Evolutionary conservation across 2,329 filamentous ascomycete species (phyloP), one percentile per base, ranked within the genome.

Genomic region (Penicillium polonicum): DNA sequence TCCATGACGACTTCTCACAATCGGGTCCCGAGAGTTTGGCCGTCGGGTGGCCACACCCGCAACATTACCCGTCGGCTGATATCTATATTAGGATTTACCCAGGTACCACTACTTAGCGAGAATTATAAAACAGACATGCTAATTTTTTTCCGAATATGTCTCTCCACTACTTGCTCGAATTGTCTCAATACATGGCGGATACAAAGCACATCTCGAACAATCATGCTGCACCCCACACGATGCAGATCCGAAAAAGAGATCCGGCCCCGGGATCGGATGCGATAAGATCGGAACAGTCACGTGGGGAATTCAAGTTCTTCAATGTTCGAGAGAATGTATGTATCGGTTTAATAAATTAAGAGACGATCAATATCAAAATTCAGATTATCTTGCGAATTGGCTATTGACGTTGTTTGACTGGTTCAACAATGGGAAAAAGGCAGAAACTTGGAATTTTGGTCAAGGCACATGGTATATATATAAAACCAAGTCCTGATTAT

Each of bases 11-110:
- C 45, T 21, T 21, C 19, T 56, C 29, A 23, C 53, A 17, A 52
- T 57, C 57, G 57, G 52, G 43, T 38, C 53, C 61, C 61, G 63
- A 64, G 50, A 21, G 49, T 38, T 36, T 36, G 43, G 42, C 56
- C 57, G 51, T 64, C 61, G 61, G 63, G 57, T 64, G 57, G 41
- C 33, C 19, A 41, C 41, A 33, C 48, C 48, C 54, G 48, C 39
- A 5, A 15, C 29, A 23, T 29, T 35, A 42, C 9, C 45, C 43
- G 38, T 49, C 55, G 50, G 50, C 44, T 58, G 17, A 29, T 13
- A 12, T 45, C 39, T 45, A 45, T 33, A 23, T 45, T 33, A n/a
- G 27, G 15, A 35, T 31, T 17, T 23, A n/a, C 31, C 12, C 4
- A 31, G 29, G 5, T 6, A 33, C 15, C n/a, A 27, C 33, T 6